phyloP scores from a whole-genome alignment of 2,329 filamentous ascomycete species.

The Cryoendolithus antarcticus region DNA sequence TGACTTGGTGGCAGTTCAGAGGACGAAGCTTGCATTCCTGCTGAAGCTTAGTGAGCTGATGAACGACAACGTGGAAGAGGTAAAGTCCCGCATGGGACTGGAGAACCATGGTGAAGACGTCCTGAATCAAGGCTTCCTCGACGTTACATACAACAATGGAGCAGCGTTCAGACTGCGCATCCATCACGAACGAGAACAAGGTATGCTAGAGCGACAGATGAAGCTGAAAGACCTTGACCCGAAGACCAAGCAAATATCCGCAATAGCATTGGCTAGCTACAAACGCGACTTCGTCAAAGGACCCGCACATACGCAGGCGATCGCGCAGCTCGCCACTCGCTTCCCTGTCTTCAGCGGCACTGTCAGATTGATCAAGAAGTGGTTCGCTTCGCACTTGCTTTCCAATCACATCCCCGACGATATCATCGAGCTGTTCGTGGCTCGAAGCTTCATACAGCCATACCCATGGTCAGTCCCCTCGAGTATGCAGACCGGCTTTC shows the following conservation, averaged over 20 bases:
- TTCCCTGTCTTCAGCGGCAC: conserved; percentile 69
- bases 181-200: conserved; percentile 76
- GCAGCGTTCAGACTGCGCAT: conserved; percentile 74
- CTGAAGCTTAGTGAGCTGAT: conserved; percentile 62
- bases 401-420: conserved; percentile 63
- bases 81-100: conserved; percentile 61
- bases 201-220: conserved; percentile 63
- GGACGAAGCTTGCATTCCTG: conserved; percentile 83
- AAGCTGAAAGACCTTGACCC: conserved; percentile 60
- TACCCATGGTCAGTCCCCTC: conserved; percentile 70
- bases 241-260: conserved; percentile 54
- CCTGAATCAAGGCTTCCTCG: conserved; percentile 70
- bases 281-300: conserved; percentile 59
- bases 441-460: conserved; percentile 66
- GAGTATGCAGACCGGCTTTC: conserved; percentile 65
- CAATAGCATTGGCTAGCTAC: conserved; percentile 56
- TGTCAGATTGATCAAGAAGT: conserved; percentile 75
- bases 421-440: conserved; percentile 70
- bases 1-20: conserved; percentile 77
- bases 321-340: conserved; percentile 68
- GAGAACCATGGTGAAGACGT: conserved; percentile 60
- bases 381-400: conserved; percentile 78
- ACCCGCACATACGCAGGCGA: conserved; percentile 68
- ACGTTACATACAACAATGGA: conserved; percentile 61
- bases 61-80: conserved; percentile 45